These are phyloP conservation scores for Colletotrichum sp. DNA, from an alignment of 2,329 filamentous ascomycete species.

Conservation along the genomic window DNA sequence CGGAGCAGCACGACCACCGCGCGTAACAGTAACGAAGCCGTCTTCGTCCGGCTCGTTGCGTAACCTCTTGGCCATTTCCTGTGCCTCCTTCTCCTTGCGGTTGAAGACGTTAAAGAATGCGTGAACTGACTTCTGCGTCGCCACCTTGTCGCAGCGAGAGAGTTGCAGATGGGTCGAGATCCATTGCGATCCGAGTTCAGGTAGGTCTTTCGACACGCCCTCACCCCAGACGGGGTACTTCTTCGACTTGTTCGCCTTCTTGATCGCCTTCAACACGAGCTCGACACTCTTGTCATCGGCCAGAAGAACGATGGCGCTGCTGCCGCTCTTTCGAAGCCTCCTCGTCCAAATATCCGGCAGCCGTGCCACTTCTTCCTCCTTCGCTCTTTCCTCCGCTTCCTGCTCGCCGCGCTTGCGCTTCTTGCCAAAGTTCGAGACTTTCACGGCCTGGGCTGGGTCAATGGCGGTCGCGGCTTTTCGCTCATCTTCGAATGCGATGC, in stretches of 20 bases:
- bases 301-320: slow-evolving; percentile 81
- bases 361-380: slow-evolving; percentile 61
- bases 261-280: slow-evolving; percentile 75
- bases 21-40: slow-evolving; percentile 90
- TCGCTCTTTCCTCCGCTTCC: slow-evolving; percentile 59
- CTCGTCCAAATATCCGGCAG: slow-evolving; percentile 79
- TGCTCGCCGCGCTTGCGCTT: slow-evolving; percentile 62
- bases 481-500: slow-evolving; percentile 74
- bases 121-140: slow-evolving; percentile 78
- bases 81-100: slow-evolving; percentile 69
- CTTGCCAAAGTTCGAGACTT: slow-evolving; percentile 46
- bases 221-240: slow-evolving; percentile 73
- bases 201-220: slow-evolving; percentile 60
- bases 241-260: slow-evolving; percentile 64
- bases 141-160: slow-evolving; percentile 69
- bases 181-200: slow-evolving; percentile 62
- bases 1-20: slow-evolving; percentile 76
- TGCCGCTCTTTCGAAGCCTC: slow-evolving; percentile 72
- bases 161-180: slow-evolving; percentile 72
- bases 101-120: slow-evolving; percentile 86
- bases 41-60: slow-evolving; percentile 89
- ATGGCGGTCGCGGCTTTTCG: slow-evolving; percentile 44
- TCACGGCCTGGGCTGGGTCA: slow-evolving; percentile 49
- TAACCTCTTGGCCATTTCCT: slow-evolving; percentile 64
- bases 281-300: slow-evolving; percentile 83